Conservation (phyloP, 768 basidiomycete species). For the Roridomyces roridus region DNA sequence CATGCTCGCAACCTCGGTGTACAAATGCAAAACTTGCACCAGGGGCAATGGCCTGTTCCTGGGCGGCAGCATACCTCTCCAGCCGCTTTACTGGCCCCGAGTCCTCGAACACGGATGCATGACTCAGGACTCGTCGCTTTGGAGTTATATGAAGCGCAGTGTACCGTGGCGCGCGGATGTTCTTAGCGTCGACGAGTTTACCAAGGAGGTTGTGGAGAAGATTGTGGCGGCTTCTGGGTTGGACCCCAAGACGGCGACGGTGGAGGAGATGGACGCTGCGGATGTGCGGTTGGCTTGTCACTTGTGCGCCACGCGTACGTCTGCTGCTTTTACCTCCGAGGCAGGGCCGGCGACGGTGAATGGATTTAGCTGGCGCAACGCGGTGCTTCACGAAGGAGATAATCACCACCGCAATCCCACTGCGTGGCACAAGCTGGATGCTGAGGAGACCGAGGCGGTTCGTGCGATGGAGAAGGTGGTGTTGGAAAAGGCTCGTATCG, state of each 20-base stretch:
- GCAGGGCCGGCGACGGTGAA: background rate
- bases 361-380: conserved; percentile 19
- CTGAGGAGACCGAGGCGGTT: conserved; percentile 8
- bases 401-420: background rate
- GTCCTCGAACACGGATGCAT: conserved; percentile 51
- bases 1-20: conserved; percentile 51
- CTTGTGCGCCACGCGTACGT: conserved; percentile 25
- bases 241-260: conserved; percentile 46
- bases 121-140: conserved; percentile 24
- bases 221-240: conserved; percentile 45
- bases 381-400: conserved; percentile 17
- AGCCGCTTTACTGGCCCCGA: conserved; percentile 52
- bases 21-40: conserved; percentile 45
- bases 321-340: too few relatives aligned
- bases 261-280: conserved; percentile 46
- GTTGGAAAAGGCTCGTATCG: background rate
- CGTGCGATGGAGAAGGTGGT: conserved; percentile 6
- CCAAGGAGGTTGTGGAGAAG: conserved; percentile 37
- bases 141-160: conserved; percentile 21
- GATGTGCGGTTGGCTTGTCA: conserved; percentile 43
- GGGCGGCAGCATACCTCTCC: conserved; percentile 26
- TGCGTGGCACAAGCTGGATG: conserved; percentile 18
- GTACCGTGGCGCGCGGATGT: conserved; percentile 38
- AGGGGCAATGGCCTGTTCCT: conserved; percentile 8
- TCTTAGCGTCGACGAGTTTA: conserved; percentile 37